Conservation (phyloP, 805 yeast genomes). For the Sugiyamaella qingdaonensis region DNA sequence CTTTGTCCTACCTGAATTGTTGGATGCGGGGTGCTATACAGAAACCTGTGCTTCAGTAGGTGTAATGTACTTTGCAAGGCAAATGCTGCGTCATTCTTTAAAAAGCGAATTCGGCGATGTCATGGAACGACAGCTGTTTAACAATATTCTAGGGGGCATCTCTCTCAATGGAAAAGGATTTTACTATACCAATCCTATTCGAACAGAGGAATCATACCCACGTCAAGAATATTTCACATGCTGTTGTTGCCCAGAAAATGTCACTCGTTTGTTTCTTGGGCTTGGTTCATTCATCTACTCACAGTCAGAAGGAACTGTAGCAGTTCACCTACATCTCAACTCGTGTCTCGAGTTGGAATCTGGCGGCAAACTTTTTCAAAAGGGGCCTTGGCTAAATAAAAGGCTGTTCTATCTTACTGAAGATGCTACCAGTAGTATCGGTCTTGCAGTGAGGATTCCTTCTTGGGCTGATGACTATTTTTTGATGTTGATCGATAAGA, state of each 20-base stretch:
- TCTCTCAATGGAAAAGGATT: conserved; percentile 26
- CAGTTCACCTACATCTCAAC: too few species aligned
- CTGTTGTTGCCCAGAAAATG: conserved; percentile 31
- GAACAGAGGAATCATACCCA: conserved; percentile 4
- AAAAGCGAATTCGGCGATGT: conserved; percentile 21
- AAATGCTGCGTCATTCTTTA: conserved; percentile 19
- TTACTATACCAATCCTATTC: conserved; percentile 26
- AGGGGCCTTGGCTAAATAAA: too few species aligned
- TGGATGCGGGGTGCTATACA: conserved; percentile 26
- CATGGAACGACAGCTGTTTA: conserved; percentile 27
- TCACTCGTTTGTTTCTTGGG: conserved; percentile 25
- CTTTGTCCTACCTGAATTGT: neutral
- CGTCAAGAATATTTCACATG: conserved; percentile 26
- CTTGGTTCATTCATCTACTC: conserved; percentile 10
- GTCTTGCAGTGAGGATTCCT: too few species aligned
- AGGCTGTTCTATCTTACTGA: too few species aligned
- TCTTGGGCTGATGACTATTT: too few species aligned
- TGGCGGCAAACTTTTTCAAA: too few species aligned
- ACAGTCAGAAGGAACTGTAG: too few species aligned
- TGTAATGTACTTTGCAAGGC: conserved; percentile 22
- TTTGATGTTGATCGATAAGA: too few species aligned
- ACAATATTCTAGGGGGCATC: conserved; percentile 27
- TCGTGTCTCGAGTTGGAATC: too few species aligned
- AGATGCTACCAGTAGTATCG: too few species aligned
- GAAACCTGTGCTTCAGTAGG: conserved; percentile 32